Evolutionary conservation across 1,284 basidiomycete genomes (phyloP), one percentile per base, ranked within the genome.

Genomic region (Ustanciosporium gigantosporum): DNA sequence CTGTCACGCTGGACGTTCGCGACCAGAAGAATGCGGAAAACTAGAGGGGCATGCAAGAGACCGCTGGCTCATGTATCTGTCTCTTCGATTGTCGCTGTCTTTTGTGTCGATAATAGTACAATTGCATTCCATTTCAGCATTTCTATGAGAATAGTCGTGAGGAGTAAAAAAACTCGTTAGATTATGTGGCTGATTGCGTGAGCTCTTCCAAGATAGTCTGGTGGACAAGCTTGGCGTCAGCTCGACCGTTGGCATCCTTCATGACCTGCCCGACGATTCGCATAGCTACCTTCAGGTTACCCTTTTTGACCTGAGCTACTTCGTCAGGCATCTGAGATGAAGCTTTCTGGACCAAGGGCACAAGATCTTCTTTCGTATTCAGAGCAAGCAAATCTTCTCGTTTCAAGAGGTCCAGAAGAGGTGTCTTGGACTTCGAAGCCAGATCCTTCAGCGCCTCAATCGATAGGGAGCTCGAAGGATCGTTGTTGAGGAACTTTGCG

Each of bases 251-350:
- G 51, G 87, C 89, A 42, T 84, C 78, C 78, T 87, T 89, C 91
- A 97, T 96, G 19, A 94, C 89, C 74, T 85, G 83, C 0, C 94
- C 94, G 6, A 97, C 83, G 25, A 98, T 83, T 56, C 88, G 87
- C 81, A 91, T 91, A 31, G 96, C 74, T 1, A 93, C 91, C 58
- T 89, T 91, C 23, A 81, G 79, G 51, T 90, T 88, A 0, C 94
- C 92, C 29, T 82, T 81, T 15, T 83, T 83, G 17, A 90, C 84
- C 17, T 85, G 86, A 5, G 83, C 82, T 0, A 84, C 86, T 71
- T 93, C 90, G 36, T 82, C 80, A 0, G 90, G 89, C 37, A 91
- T 80, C 6, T 82, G 83, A 5, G 78, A 75, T 16, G 95, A 85
- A 0, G 87, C 88, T 6, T 83, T 79, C 39, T 78, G 64, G 72